A percentile compares a stretch with the other conserved stretches of the same genome.
These are phyloP conservation scores for Penicillium lagena DNA, from an alignment of 495 filamentous ascomycete species.

Conservation along the genomic window DNA sequence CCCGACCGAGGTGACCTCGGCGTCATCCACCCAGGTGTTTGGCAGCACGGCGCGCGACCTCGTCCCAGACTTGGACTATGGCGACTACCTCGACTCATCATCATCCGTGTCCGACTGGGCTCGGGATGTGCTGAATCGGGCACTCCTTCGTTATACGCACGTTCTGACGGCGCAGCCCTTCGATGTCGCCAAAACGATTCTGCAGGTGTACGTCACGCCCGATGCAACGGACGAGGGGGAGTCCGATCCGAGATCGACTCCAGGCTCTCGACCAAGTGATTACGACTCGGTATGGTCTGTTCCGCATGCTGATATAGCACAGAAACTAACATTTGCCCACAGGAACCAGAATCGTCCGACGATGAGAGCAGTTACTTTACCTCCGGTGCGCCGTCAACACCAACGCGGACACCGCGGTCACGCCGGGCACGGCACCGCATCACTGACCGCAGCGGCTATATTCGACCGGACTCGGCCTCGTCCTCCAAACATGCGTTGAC, in stretches of 20 bases:
- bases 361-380: slow-evolving; percentile 87
- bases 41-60: slow-evolving; percentile 76
- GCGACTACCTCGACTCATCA: slow-evolving; percentile 75
- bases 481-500: slow-evolving; percentile 54
- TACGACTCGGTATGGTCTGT: slow-evolving; percentile 27
- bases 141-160: slow-evolving; percentile 78
- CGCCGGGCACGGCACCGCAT: slow-evolving; percentile 37
- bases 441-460: slow-evolving; percentile 47
- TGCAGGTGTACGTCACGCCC: slow-evolving; percentile 65
- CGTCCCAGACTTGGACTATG: slow-evolving; percentile 82
- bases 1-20: slow-evolving; percentile 35
- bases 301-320: too few relatives aligned
- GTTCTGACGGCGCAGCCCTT: slow-evolving; percentile 89
- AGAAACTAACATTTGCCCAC: slow-evolving; percentile 4
- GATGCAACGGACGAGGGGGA: slow-evolving; percentile 24
- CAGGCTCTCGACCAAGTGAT: slow-evolving; percentile 23
- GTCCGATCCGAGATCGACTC: slow-evolving; percentile 20
- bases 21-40: slow-evolving; percentile 43
- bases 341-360: slow-evolving; percentile 53
- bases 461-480: slow-evolving; percentile 30
- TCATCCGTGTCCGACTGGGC: slow-evolving; percentile 66
- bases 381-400: slow-evolving; percentile 53
- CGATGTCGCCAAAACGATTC: slow-evolving; percentile 87
- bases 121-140: slow-evolving; percentile 67
- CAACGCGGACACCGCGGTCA: slow-evolving; percentile 46